These are phyloP conservation scores for Calamus simplicifolius DNA, from an alignment of 176 grass and related monocot genomes.

Conservation along the genomic window DNA sequence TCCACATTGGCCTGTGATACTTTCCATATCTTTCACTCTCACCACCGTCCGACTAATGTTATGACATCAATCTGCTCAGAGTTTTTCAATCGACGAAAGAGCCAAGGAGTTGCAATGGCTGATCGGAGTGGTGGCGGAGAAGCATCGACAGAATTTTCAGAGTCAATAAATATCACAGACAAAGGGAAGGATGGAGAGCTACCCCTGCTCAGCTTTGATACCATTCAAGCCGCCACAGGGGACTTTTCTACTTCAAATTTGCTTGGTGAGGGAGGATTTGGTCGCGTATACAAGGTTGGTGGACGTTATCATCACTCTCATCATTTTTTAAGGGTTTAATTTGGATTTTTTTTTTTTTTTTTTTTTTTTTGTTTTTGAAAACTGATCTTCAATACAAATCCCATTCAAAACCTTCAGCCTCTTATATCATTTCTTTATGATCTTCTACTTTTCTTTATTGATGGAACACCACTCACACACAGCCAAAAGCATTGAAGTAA, in stretches of 20 bases:
- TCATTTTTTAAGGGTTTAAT: not conserved
- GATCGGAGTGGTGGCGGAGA: conserved; percentile 5
- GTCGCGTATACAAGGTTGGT: conserved; percentile 74
- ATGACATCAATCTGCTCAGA: not conserved
- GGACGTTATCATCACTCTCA: not conserved
- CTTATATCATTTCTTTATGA: no score
- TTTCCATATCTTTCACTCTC: no score
- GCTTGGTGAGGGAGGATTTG: conserved; percentile 87
- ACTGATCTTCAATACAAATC: no score
- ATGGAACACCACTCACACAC: no score
- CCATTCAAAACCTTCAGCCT: no score
- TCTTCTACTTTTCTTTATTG: no score
- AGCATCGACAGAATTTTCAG: conserved; percentile 29
- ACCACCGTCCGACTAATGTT: no score
- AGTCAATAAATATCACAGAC: conserved; percentile 19
- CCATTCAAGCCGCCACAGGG: conserved; percentile 38
- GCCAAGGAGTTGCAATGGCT: not conserved
- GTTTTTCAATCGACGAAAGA: not conserved
- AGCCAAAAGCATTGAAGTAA: no score
- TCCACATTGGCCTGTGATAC: no score
- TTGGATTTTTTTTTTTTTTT: not conserved
- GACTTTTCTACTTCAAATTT: conserved; percentile 52
- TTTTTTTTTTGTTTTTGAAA: not conserved
- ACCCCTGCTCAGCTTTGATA: conserved; percentile 49
- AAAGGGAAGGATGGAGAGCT: conserved; percentile 52